Percentiles rank a stretch among this genome's conserved stretches.
phyloP scores from a whole-genome alignment of 148 eudicot genomes.

The Vaccinium myrtillus region DNA sequence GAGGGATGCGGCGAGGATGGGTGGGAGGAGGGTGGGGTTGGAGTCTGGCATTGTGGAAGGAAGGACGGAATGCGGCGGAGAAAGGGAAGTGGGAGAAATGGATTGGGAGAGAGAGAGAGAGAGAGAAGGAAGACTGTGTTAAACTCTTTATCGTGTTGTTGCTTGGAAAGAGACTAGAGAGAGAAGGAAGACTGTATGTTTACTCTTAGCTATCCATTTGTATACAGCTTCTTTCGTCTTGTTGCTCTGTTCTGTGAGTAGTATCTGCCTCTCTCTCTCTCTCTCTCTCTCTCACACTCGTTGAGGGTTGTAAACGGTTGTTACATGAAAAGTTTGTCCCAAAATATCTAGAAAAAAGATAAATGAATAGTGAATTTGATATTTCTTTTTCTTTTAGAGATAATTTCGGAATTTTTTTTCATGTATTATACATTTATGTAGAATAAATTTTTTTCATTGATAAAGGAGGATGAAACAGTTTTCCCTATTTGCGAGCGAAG shows the following conservation, averaged over 20 bases:
- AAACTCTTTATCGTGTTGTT: too few relatives aligned
- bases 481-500: neutral
- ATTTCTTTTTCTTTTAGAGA: too few relatives aligned
- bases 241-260: neutral
- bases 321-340: too few relatives aligned
- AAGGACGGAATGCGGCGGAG: neutral
- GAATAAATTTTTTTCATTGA: neutral
- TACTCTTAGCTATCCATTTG: neutral
- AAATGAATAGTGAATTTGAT: too few relatives aligned
- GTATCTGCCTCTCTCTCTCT: neutral
- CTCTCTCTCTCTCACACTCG: neutral
- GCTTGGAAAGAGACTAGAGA: too few relatives aligned
- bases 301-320: too few relatives aligned
- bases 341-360: too few relatives aligned
- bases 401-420: too few relatives aligned
- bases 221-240: neutral
- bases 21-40: conserved; percentile 27
- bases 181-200: too few relatives aligned
- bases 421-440: too few relatives aligned
- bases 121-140: too few relatives aligned
- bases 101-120: neutral
- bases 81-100: neutral
- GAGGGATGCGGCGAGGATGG: conserved; percentile 37
- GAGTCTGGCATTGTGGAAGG: neutral
- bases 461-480: neutral